These are phyloP conservation scores for Mycena haematopus DNA, from an alignment of 768 basidiomycete genomes.

Conservation along the genomic window DNA sequence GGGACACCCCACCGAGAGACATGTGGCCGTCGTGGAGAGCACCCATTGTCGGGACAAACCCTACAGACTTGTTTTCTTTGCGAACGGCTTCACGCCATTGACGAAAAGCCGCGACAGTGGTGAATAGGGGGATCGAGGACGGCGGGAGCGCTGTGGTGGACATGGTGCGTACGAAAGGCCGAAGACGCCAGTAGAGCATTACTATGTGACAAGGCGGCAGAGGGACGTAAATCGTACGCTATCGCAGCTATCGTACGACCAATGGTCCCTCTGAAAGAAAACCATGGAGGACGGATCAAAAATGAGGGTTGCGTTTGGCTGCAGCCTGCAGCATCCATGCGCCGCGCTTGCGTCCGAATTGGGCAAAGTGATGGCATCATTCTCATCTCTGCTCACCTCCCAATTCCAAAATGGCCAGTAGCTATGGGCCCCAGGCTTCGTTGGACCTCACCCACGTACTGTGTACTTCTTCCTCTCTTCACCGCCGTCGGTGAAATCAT, in stretches of 20 bases:
- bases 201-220: slow-evolving; percentile 1
- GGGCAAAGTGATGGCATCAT: slow-evolving; percentile 6
- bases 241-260: slow-evolving; percentile 14
- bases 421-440: slow-evolving; percentile 47
- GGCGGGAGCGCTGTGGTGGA: slow-evolving; percentile 36
- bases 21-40: slow-evolving; percentile 95
- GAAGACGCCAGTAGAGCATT: slow-evolving; percentile 3
- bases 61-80: slow-evolving; percentile 69
- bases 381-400: background rate
- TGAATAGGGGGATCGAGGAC: slow-evolving; percentile 56
- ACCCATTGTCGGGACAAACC: slow-evolving; percentile 98
- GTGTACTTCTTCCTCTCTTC: slow-evolving; percentile 44
- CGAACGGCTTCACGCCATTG: slow-evolving; percentile 77
- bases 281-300: background rate
- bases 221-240: slow-evolving; percentile 1
- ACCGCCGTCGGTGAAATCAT: slow-evolving; percentile 11
- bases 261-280: background rate
- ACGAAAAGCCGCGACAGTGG: slow-evolving; percentile 65
- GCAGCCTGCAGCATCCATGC: too few species aligned
- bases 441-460: slow-evolving; percentile 73
- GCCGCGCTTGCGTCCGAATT: background rate
- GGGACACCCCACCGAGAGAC: slow-evolving; percentile 71
- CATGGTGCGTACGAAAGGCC: slow-evolving; percentile 22
- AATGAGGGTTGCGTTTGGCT: slow-evolving; percentile 11
- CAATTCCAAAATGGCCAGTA: slow-evolving; percentile 13